Conservation (phyloP, 352 stramenopile genomes). For the Pythium dissotocum region DNA sequence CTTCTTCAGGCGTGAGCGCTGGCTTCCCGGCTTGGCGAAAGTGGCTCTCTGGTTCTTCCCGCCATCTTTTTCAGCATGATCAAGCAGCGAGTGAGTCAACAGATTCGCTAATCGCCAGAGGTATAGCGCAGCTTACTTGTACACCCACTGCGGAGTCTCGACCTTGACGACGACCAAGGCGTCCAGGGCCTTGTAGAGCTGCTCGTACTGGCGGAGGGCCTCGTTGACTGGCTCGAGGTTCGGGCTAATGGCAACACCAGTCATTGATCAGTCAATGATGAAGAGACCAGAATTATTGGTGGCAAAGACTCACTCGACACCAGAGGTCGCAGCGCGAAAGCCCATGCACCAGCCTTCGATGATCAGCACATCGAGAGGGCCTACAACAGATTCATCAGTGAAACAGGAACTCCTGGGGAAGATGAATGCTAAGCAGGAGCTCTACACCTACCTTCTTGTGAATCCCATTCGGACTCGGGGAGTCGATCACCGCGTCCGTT, state of each 20-base stretch:
- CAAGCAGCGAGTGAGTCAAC: background rate
- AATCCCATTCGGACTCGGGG: constrained; percentile 52
- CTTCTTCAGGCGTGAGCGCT: constrained; percentile 59
- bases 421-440: no score
- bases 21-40: constrained; percentile 60
- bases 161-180: constrained; percentile 78
- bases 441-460: constrained; percentile 46
- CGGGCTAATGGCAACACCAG: constrained; percentile 24
- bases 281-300: background rate
- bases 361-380: constrained; percentile 75
- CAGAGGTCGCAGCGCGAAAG: constrained; percentile 54
- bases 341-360: constrained; percentile 88
- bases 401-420: background rate
- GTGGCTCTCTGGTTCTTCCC: constrained; percentile 75
- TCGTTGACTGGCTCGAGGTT: constrained; percentile 71
- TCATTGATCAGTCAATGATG: no score
- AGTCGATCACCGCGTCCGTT: constrained; percentile 73
- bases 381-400: constrained; percentile 26
- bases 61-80: constrained; percentile 47
- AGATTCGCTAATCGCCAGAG: background rate
- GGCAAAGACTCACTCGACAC: background rate
- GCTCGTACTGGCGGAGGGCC: constrained; percentile 56
- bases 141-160: constrained; percentile 74
- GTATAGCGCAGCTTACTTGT: constrained; percentile 47
- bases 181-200: constrained; percentile 68